Evolutionary conservation across 1,139 yeast genomes (phyloP).

Genomic region (Insectozyma bohioensis): DNA sequence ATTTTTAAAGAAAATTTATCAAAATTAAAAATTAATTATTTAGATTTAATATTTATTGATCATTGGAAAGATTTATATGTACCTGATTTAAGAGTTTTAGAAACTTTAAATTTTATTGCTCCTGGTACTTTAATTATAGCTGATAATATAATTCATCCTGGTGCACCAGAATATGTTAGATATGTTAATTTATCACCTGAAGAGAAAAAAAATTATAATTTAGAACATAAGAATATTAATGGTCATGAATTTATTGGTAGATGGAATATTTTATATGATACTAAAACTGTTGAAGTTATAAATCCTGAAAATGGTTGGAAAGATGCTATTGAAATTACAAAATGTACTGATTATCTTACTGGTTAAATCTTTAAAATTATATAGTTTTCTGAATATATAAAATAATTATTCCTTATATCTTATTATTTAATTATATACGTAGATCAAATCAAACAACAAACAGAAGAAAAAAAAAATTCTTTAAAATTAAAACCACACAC

Average conservation of each 20-base stretch:
- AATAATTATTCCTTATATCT: too few relatives aligned
- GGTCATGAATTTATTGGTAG: conserved; percentile 35
- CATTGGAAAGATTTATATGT: conserved; percentile 41
- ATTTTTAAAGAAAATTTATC: conserved; percentile 22
- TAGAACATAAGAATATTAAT: conserved; percentile 22
- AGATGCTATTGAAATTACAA: conserved; percentile 35
- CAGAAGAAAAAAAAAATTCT: too few relatives aligned
- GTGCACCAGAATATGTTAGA: conserved; percentile 40
- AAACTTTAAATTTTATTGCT: conserved; percentile 37
- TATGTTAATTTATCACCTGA: conserved; percentile 42
- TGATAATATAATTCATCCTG: conserved; percentile 37
- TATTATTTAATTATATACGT: too few relatives aligned
- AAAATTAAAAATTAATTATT: conserved; percentile 9
- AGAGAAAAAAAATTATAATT: conserved; percentile 31
- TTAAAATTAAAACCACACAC: too few relatives aligned
- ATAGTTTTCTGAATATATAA: too few relatives aligned
- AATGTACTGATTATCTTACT: conserved; percentile 23
- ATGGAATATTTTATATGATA: conserved; percentile 46
- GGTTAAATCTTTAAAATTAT: too few relatives aligned
- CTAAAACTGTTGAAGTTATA: conserved; percentile 21
- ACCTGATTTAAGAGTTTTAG: conserved; percentile 44
- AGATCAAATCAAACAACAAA: too few relatives aligned
- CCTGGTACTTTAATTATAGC: conserved; percentile 43
- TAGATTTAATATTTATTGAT: conserved; percentile 43
- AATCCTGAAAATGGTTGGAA: conserved; percentile 11